Base-by-base conservation (phyloP, 2,329 filamentous ascomycete species). In the Atkinsonella texensis region DNA sequence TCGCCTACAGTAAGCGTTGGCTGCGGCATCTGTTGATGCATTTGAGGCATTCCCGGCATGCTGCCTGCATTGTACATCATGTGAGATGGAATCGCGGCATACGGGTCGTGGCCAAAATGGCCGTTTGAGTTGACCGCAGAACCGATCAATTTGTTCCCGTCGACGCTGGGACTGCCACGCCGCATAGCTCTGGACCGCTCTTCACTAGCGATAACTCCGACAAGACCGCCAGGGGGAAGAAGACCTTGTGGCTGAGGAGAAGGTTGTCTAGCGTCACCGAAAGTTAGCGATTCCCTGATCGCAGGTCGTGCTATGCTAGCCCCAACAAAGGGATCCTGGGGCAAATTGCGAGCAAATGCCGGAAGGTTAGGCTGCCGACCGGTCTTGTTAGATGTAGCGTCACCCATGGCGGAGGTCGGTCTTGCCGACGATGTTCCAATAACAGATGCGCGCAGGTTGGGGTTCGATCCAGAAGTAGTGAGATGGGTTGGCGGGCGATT, bases 201-300 rank as follows among this genome's bases (percentile, higher is more conserved):
- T 68, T 95, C 89, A 49, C 74, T 85, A 35, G 87, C 87, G 68
- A 95, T 95, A 9, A 95, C 87, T 10, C 89, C 89, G 18, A 95
- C 85, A 11, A 95, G 74, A 11, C 89, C 89, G 42, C 87, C 88
- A 1, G 85, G 84, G 15, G 84, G 84, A 6, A 75, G 62, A 28
- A 68, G 57, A 3, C 52, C 55, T 63, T 70, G 62, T 44, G 69
- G 62, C 46, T 62, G 63, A 63, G 70, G 62, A 42, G 69, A 62
- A 47, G 63, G 60, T 52, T 68, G 59, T 18, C 71, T 63, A 23
- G 81, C 81, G 42, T 80, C 53, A 48, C 80, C 78, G 54, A 91
- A 79, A 3, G 83, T 76, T 40, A 94, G 73, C 4, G 87, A 85
- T 65, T 95, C 89, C 35, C 89, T 77, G 47, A 85, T 78, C 8